Base-by-base conservation (phyloP, 2,329 filamentous ascomycete species). In the Leptographium flavum region DNA sequence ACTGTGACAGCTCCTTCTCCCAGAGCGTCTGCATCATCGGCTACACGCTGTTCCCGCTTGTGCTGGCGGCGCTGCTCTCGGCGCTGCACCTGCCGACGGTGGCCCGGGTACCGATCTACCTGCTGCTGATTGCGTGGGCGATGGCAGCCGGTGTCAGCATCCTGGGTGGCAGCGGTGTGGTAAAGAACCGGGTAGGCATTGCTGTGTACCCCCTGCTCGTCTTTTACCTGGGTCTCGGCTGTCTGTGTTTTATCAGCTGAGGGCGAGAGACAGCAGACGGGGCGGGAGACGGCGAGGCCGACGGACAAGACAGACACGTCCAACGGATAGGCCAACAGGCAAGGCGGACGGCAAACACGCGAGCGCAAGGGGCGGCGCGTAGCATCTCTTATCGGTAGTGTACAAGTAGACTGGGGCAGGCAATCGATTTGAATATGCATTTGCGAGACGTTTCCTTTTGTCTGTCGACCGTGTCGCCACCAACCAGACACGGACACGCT, bases 21-120 rank as follows among this genome's bases (percentile, higher is more conserved):
- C 92, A 98, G 64, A 94, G 87, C 47, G 77, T 98, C 54, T 96
- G 88, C 63, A 93, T 98, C 56, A 98, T 98, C 60, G 92, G 92
- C 39, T 98, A 98, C 64, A 98, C 92, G 1, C 76, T 98, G 46
- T 98, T 98, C 66, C 92, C 92, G 2, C 76, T 98, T 44, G 92
- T 96, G 55, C 84, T 98, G 54, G 93, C 93, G 8, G 80, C 90
- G 2, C 68, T 95, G 43, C 76, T 98, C 52, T 94, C 87, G 46
- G 90, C 90, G 1, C 59, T 98, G 28, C 73, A 77, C 42, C 72
- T 96, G 8, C 82, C 80, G 36, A 82, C 78, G 55, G 83, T 96
- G 52, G 77, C 83, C 6, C 75, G 92, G 46, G 86, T 96, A 59
- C 92, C 92, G 1, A 78, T 98, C 44, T 96, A 98, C 62, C 70